Evolutionary conservation across 1,139 yeast genomes (phyloP).

Genomic region (Hemisphaericaspora xylanilytica): DNA sequence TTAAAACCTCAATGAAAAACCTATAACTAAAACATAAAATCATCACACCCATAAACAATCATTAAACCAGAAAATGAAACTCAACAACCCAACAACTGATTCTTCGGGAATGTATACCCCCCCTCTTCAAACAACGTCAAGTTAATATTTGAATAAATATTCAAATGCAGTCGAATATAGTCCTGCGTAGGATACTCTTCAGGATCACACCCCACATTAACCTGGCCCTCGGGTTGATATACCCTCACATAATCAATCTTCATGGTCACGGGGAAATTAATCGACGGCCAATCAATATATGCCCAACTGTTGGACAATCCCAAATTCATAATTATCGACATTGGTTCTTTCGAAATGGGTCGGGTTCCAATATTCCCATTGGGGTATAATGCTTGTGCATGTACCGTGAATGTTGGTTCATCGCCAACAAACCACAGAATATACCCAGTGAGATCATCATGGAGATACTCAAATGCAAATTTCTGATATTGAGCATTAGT

Average conservation of each 20-base stretch:
- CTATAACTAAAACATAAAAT: neutral
- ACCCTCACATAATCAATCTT: conserved; percentile 74
- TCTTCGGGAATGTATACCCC: conserved; percentile 64
- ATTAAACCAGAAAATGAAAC: neutral
- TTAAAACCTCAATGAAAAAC: neutral
- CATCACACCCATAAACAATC: neutral
- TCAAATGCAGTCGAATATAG: conserved; percentile 62
- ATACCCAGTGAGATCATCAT: conserved; percentile 67
- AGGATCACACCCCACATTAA: conserved; percentile 73
- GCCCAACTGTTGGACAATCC: conserved; percentile 85
- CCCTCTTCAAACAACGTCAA: conserved; percentile 64
- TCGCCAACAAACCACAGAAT: conserved; percentile 80
- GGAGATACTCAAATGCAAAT: conserved; percentile 74
- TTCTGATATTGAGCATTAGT: conserved; percentile 54
- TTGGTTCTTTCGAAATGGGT: conserved; percentile 76
- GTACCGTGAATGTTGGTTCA: conserved; percentile 60
- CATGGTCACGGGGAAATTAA: conserved; percentile 66
- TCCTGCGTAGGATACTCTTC: conserved; percentile 67
- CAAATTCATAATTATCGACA: conserved; percentile 74
- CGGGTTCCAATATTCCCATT: conserved; percentile 83
- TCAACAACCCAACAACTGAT: conserved; percentile 19
- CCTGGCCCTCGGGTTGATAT: conserved; percentile 62
- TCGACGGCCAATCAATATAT: conserved; percentile 71
- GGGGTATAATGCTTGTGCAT: conserved; percentile 66
- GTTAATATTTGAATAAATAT: conserved; percentile 63